A percentile compares a stretch with the other conserved stretches of the same genome.
These are phyloP conservation scores for Aureobasidium subglaciale DNA, from an alignment of 2,329 filamentous ascomycete species.

Conservation along the genomic window DNA sequence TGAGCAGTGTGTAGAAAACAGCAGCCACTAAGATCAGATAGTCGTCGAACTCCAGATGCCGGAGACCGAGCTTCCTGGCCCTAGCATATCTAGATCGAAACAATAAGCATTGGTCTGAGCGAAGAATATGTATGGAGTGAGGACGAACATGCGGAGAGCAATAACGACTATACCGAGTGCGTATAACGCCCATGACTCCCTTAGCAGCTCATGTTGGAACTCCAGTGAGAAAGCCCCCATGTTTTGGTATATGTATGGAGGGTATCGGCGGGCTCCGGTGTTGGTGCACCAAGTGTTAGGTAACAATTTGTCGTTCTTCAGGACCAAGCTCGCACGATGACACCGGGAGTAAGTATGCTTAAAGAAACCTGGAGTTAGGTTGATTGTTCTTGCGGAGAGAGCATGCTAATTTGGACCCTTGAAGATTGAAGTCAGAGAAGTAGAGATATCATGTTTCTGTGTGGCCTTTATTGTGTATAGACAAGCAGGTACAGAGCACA, in stretches of 20 bases:
- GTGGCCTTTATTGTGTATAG: not conserved
- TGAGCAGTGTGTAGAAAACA: slow-evolving; percentile 34
- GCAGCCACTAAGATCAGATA: slow-evolving; percentile 47
- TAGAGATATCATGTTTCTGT: not conserved
- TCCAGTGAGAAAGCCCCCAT: slow-evolving; percentile 13
- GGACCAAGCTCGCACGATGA: not conserved
- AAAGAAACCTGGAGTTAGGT: slow-evolving; percentile 10
- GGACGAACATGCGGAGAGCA: slow-evolving; percentile 14
- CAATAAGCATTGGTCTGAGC: slow-evolving; percentile 8
- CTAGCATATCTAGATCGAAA: slow-evolving; percentile 14
- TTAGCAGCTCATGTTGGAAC: slow-evolving; percentile 14
- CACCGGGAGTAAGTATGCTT: slow-evolving; percentile 7
- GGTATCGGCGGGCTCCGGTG: slow-evolving; percentile 5
- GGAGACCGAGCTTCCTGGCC: slow-evolving; percentile 23
- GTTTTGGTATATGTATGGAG: not conserved
- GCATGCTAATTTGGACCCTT: slow-evolving; percentile 10
- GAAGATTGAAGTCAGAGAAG: not conserved
- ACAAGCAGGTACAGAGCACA: not conserved
- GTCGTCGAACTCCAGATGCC: slow-evolving; percentile 49
- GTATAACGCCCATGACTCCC: slow-evolving; percentile 16
- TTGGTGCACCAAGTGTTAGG: not conserved
- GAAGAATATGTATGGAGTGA: not conserved
- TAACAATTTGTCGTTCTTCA: not conserved
- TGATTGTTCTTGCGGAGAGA: slow-evolving; percentile 7
- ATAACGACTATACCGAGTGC: slow-evolving; percentile 16